These are phyloP conservation scores for Paracoccidioides lutzii DNA, from an alignment of 2,329 filamentous ascomycete species.

Conservation along the genomic window DNA sequence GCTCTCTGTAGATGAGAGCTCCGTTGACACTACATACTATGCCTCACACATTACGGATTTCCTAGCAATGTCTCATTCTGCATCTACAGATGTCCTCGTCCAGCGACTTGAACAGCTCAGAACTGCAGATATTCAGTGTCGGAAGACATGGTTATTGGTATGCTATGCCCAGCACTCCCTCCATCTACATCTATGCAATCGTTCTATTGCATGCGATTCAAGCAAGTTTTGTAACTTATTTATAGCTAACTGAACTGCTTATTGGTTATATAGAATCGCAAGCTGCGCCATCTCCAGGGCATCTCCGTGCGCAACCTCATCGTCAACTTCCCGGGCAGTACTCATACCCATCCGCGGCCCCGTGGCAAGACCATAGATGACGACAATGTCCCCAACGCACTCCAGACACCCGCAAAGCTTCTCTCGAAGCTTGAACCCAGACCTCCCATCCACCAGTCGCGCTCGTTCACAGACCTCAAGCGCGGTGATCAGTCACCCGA, in stretches of 20 bases:
- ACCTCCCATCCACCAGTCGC: slow-evolving; percentile 40
- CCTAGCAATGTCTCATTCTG: neutral
- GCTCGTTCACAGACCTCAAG: slow-evolving; percentile 44
- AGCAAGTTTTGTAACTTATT: neutral
- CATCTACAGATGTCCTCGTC: neutral
- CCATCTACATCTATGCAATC: neutral
- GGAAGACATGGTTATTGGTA: slow-evolving; percentile 41
- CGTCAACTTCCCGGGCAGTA: slow-evolving; percentile 38
- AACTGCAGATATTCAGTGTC: slow-evolving; percentile 25
- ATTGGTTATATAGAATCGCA: slow-evolving; percentile 53
- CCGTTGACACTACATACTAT: neutral
- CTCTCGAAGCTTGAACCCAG: slow-evolving; percentile 39
- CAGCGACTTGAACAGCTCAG: slow-evolving; percentile 7
- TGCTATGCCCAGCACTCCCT: slow-evolving; percentile 4
- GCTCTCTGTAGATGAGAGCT: neutral
- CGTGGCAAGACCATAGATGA: slow-evolving; percentile 59
- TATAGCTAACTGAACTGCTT: neutral
- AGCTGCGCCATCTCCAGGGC: slow-evolving; percentile 73
- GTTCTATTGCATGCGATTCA: no score
- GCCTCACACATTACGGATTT: neutral
- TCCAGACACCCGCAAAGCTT: slow-evolving; percentile 56
- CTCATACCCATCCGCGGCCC: slow-evolving; percentile 18
- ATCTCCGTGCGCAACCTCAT: slow-evolving; percentile 77
- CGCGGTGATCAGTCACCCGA: slow-evolving; percentile 16
- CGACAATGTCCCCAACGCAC: slow-evolving; percentile 54